These are phyloP conservation scores for Raphanus hybrid DNA, from an alignment of 441 rosid species.

Conservation along the genomic window DNA sequence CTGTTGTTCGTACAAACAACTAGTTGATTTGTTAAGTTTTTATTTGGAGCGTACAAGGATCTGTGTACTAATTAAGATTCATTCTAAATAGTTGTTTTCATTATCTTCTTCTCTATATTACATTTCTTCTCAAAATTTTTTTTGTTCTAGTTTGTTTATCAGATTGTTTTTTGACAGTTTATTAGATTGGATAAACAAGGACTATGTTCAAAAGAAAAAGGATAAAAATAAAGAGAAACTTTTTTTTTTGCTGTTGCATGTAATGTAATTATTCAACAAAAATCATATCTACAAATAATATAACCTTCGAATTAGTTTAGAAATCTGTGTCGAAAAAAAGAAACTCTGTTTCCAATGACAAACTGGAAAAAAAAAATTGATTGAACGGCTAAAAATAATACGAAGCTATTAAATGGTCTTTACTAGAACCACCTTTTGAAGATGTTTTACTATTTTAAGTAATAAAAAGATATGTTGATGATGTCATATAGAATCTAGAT, in stretches of 20 bases:
- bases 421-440: not conserved
- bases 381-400: constrained; percentile 7
- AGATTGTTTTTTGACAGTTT: no score
- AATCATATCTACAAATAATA: not conserved
- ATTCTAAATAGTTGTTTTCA: not conserved
- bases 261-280: not conserved
- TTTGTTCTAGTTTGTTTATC: not conserved
- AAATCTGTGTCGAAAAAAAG: no score
- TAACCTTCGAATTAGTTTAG: not conserved
- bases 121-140: not conserved
- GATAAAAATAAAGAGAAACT: no score
- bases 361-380: not conserved
- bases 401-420: not conserved
- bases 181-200: not conserved
- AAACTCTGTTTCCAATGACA: not conserved
- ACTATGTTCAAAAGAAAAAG: no score
- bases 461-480: not conserved
- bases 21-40: constrained; percentile 12
- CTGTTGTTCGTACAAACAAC: constrained; percentile 32
- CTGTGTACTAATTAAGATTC: constrained; percentile 16
- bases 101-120: not conserved
- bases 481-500: constrained; percentile 5
- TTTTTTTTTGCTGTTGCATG: not conserved
- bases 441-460: constrained; percentile 4
- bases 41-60: constrained; percentile 19